phyloP scores from a whole-genome alignment of 2,329 filamentous ascomycete genomes.

The Cercospora beticola region DNA sequence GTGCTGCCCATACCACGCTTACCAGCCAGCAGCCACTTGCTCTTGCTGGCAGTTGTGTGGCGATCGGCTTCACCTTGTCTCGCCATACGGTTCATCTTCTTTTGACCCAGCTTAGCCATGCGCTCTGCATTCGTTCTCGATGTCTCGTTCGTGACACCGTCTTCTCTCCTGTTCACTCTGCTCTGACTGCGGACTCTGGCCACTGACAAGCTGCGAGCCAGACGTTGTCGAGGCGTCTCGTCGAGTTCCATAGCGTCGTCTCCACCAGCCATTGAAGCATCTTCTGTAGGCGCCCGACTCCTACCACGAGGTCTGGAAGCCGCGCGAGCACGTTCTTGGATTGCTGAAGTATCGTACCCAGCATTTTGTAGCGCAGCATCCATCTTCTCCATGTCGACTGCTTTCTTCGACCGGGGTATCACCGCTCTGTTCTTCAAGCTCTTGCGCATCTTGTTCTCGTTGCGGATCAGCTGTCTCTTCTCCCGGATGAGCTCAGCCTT shows the following conservation, averaged over 20 bases:
- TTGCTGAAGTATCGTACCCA: slow-evolving; percentile 77
- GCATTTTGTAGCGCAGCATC: slow-evolving; percentile 80
- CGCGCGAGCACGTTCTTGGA: slow-evolving; percentile 70
- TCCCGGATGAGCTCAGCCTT: slow-evolving; percentile 95
- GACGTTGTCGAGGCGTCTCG: slow-evolving; percentile 39
- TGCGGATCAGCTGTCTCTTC: slow-evolving; percentile 88
- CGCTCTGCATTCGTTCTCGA: slow-evolving; percentile 78
- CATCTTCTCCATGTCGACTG: slow-evolving; percentile 83
- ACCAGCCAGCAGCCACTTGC: slow-evolving; percentile 89
- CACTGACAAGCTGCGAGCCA: slow-evolving; percentile 59
- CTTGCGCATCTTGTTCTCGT: slow-evolving; percentile 94
- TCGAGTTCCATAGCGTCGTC: slow-evolving; percentile 72
- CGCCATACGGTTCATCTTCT: slow-evolving; percentile 98
- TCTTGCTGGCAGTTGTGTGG: slow-evolving; percentile 75
- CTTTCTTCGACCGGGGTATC: slow-evolving; percentile 78
- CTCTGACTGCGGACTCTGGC: slow-evolving; percentile 66
- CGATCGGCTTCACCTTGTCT: slow-evolving; percentile 95
- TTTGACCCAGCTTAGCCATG: slow-evolving; percentile 85
- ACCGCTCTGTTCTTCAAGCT: slow-evolving; percentile 94
- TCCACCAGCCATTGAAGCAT: slow-evolving; percentile 19
- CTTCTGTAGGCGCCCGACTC: slow-evolving; percentile 57
- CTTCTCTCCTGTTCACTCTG: slow-evolving; percentile 67
- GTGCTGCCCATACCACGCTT: slow-evolving; percentile 96
- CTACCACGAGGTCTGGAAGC: slow-evolving; percentile 70
- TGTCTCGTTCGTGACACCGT: slow-evolving; percentile 69